Conservation (phyloP, 1,284 basidiomycete species). For the Ustilago hordei region DNA sequence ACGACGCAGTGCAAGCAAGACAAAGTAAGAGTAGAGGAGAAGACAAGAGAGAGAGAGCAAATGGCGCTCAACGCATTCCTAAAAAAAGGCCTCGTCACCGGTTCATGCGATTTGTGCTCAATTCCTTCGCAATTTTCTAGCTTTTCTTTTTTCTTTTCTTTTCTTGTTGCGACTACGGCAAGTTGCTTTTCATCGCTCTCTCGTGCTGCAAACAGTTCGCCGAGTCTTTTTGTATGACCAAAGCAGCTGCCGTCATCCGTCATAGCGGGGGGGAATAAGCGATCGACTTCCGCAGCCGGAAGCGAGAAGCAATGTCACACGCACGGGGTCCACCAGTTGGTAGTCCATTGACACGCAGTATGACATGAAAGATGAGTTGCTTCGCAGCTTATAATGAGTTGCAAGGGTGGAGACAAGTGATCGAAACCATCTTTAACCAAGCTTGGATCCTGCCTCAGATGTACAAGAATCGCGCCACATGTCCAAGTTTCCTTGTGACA, state of each 20-base stretch:
- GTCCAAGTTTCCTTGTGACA: no score
- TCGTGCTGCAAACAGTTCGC: no score
- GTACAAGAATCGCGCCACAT: background rate
- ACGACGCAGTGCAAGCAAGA: background rate
- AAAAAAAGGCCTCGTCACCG: background rate
- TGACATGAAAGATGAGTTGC: background rate
- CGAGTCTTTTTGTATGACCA: background rate
- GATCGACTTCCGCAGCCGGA: background rate
- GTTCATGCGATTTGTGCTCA: background rate
- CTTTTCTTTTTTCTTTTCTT: background rate
- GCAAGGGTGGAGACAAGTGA: background rate
- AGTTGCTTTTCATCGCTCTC: background rate
- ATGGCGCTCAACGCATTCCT: conserved; percentile 1
- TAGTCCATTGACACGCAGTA: no score
- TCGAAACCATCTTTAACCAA: background rate
- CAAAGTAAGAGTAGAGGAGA: background rate
- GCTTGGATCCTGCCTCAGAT: background rate
- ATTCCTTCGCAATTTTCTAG: conserved; percentile 3
- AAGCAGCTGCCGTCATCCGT: background rate
- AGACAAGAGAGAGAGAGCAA: background rate
- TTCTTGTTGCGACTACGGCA: conserved; percentile 9
- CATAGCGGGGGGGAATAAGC: background rate
- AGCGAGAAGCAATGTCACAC: background rate
- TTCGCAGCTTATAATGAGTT: no score
- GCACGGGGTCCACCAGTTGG: background rate